Evolutionary conservation across 1,284 basidiomycete genomes (phyloP), one percentile per base, ranked within the genome.

Genomic region (Golubevia sp.): DNA sequence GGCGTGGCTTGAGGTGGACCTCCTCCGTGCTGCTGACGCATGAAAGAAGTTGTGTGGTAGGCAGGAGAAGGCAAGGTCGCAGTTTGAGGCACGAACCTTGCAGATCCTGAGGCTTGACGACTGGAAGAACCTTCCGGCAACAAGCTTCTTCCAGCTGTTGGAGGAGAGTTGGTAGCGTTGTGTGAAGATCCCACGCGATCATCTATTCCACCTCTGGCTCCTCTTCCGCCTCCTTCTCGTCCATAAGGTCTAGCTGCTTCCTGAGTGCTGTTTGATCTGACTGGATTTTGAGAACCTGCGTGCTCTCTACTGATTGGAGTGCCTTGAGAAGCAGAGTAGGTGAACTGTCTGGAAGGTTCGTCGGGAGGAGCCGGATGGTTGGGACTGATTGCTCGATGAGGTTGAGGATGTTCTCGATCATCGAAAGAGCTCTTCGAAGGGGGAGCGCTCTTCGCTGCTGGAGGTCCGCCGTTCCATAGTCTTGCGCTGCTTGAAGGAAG

Each of bases 51-150:
- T 70, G 75, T 70, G 61, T 78, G 73, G 56, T 79, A 82, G 3
- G 79, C 79, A 2, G 79, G 77, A 23, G 78, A 81, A 0, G 77
- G 73, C 49, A 79, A 61, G 27, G 74, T 75, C 1, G 76, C 70
- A 2, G 73, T 66, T 44, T 77, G 75, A 25, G 78, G 75, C 38
- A 74, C 65, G 34, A 70, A 73, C 21, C 66, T 74, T 49, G 51
- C 59, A 25, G 7, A 44, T 49, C 21, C 58, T 34, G 21, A 24
- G 49, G 23, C 38, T 30, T 25, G 51, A 53, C 51, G 51, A 25
- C 51, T 53, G n/a, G 27, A 53, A 25, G 5, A 30, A 53, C 13
- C 11, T 30, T 25, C 24, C 13, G 5, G 38, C 18, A 44, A 44
- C 13, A 44, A 18, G 18, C 18, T 44, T 18, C 55, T 49, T 13